Conservation (phyloP, 2,329 filamentous ascomycete genomes). For the Penicillium griseofulvum region DNA sequence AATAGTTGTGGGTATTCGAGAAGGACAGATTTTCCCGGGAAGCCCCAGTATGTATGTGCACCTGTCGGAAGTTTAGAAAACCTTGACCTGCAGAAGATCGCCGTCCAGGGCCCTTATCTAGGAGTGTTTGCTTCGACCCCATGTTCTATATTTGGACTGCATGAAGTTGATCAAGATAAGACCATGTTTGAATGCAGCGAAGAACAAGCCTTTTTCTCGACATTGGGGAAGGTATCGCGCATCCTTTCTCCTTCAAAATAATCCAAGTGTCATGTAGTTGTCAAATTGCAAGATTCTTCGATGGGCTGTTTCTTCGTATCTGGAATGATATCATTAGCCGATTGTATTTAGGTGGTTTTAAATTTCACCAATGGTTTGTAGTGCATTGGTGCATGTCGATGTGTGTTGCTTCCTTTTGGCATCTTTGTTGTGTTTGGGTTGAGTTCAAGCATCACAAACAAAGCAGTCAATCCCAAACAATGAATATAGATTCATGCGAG, state of each 20-base stretch:
- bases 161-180: slow-evolving; percentile 3
- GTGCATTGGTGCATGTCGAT: not conserved
- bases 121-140: slow-evolving; percentile 4
- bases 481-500: not conserved
- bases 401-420: not conserved
- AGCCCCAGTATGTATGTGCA: not conserved
- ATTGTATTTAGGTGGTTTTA: not conserved
- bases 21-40: slow-evolving; percentile 12
- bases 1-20: slow-evolving; percentile 25
- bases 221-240: not conserved
- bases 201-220: not conserved
- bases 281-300: not conserved
- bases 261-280: not conserved
- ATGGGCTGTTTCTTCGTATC: not conserved
- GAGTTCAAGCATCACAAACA: not conserved
- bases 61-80: not conserved
- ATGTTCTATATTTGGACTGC: slow-evolving; percentile 24
- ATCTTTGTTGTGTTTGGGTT: not conserved
- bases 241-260: not conserved
- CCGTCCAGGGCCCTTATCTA: not conserved
- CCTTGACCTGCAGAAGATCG: slow-evolving; percentile 16
- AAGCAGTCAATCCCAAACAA: not conserved
- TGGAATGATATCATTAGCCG: slow-evolving; percentile 3
- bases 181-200: slow-evolving; percentile 8
- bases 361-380: not conserved